Evolutionary conservation across 2,329 filamentous ascomycete species (phyloP).

Genomic region (Claviceps sp.): DNA sequence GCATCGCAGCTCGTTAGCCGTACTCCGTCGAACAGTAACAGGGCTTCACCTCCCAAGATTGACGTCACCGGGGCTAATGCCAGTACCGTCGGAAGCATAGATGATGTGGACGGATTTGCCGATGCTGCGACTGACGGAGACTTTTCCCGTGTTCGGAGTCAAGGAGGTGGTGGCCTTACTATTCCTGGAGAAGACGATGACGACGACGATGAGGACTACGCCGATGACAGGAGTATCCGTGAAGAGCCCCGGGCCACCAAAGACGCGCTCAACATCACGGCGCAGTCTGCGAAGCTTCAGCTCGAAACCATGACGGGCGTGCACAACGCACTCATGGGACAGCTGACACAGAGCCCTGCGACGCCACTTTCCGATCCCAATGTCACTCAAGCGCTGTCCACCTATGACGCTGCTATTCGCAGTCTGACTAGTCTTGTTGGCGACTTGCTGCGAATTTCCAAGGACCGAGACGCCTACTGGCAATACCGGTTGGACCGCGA

Average conservation of each 20-base stretch:
- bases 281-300: conserved; percentile 85
- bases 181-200: conserved; percentile 25
- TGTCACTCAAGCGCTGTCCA: conserved; percentile 62
- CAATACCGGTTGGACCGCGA: conserved; percentile 89
- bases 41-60: conserved; percentile 19
- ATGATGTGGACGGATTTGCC: conserved; percentile 36
- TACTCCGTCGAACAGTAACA: conserved; percentile 11
- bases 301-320: conserved; percentile 82
- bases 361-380: conserved; percentile 64
- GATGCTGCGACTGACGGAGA: conserved; percentile 34
- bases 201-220: conserved; percentile 60
- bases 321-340: conserved; percentile 63
- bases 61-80: conserved; percentile 28
- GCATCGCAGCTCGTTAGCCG: conserved; percentile 28
- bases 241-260: conserved; percentile 65
- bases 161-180: conserved; percentile 17
- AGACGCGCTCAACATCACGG: conserved; percentile 93
- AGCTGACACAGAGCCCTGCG: conserved; percentile 52
- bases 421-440: conserved; percentile 76
- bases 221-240: conserved; percentile 60
- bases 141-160: conserved; percentile 21
- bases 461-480: conserved; percentile 93
- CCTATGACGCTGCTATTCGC: conserved; percentile 80
- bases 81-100: conserved; percentile 35
- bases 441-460: conserved; percentile 80